A percentile compares a stretch with the other conserved stretches of the same genome.
Evolutionary conservation across 2,329 filamentous ascomycete genomes (phyloP).

Genomic region (Didymella keratinophila): DNA sequence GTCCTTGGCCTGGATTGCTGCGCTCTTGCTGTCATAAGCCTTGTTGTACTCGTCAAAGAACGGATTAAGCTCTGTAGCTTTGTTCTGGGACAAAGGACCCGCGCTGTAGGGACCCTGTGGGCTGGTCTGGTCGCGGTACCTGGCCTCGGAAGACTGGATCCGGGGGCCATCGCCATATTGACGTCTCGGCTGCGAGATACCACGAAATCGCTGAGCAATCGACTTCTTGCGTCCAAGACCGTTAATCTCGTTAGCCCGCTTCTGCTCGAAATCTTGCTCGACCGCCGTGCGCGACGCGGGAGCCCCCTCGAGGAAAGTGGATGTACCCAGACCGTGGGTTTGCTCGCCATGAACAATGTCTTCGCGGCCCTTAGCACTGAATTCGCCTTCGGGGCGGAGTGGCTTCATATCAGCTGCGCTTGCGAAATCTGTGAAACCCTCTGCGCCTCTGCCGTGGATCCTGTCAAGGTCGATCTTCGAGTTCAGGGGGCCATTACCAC

Average conservation of each 20-base stretch:
- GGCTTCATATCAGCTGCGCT: constrained; percentile 49
- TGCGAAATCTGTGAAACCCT: constrained; percentile 83
- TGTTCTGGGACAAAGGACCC: constrained; percentile 49
- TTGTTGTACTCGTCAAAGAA: constrained; percentile 81
- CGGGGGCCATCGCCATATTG: constrained; percentile 58
- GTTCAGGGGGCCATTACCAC: constrained; percentile 86
- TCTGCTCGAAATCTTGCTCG: constrained; percentile 73
- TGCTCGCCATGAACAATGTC: constrained; percentile 85
- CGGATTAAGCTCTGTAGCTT: constrained; percentile 67
- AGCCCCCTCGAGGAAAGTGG: constrained; percentile 93
- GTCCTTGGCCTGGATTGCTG: constrained; percentile 60
- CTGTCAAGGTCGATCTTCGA: constrained; percentile 80
- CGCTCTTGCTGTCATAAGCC: constrained; percentile 70
- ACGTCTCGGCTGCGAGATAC: constrained; percentile 77
- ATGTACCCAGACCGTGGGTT: constrained; percentile 84
- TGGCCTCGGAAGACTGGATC: constrained; percentile 61
- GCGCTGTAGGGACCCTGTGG: constrained; percentile 48
- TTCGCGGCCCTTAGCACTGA: constrained; percentile 55
- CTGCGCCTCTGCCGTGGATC: constrained; percentile 86
- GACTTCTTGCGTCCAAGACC: constrained; percentile 89
- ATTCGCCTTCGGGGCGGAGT: constrained; percentile 35
- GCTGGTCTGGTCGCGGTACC: constrained; percentile 51
- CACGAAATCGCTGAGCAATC: constrained; percentile 87
- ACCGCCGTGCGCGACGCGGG: constrained; percentile 84
- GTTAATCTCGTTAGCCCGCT: constrained; percentile 51